These are phyloP conservation scores for Isatis tinctoria DNA, from an alignment of 345 rosid genomes.

Conservation along the genomic window DNA sequence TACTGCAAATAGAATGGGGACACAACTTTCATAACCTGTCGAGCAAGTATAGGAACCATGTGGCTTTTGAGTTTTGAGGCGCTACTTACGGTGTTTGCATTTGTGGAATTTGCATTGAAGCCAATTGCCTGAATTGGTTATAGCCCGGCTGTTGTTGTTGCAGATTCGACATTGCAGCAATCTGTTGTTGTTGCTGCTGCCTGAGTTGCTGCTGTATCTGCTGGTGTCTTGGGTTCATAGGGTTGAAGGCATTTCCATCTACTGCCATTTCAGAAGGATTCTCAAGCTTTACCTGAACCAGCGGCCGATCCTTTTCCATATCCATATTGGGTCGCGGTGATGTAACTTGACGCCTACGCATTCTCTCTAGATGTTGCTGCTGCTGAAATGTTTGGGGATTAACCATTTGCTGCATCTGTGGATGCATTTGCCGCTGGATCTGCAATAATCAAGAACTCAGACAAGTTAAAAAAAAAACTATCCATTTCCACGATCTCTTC, in stretches of 20 bases:
- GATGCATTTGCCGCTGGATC: conserved; percentile 66
- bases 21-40: conserved; percentile 8
- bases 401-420: conserved; percentile 78
- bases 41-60: background rate
- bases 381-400: conserved; percentile 56
- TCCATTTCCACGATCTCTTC: background rate
- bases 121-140: conserved; percentile 68
- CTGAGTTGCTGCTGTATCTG: conserved; percentile 63
- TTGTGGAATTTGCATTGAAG: conserved; percentile 67
- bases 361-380: conserved; percentile 55
- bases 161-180: conserved; percentile 59
- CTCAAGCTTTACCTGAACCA: conserved; percentile 81
- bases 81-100: conserved; percentile 71
- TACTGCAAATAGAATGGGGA: conserved; percentile 40
- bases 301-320: conserved; percentile 64
- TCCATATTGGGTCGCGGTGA: conserved; percentile 58
- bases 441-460: conserved; percentile 28
- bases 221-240: conserved; percentile 52
- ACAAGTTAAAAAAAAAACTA: background rate
- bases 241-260: conserved; percentile 57
- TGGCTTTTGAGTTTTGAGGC: conserved; percentile 5
- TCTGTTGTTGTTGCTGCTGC: conserved; percentile 46
- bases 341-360: conserved; percentile 59
- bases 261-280: conserved; percentile 57
- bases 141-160: conserved; percentile 57